phyloP scores from a whole-genome alignment of 2,329 filamentous ascomycete genomes.

The Didymella glomerata region DNA sequence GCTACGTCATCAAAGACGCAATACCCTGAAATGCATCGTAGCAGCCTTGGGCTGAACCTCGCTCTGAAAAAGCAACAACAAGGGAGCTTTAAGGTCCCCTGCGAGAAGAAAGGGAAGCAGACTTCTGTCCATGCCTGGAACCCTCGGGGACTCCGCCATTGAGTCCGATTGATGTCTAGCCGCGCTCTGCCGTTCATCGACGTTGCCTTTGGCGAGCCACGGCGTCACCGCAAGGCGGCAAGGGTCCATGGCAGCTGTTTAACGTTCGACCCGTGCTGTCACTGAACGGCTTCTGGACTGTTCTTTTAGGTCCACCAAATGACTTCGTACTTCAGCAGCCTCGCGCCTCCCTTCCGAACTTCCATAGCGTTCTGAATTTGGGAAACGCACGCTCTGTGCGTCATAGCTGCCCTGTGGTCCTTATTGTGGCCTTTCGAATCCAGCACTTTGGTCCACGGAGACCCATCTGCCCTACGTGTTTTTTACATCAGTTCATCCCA shows the following conservation, averaged over 20 bases:
- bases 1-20: conserved; percentile 30
- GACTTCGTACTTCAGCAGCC: conserved; percentile 6
- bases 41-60: not conserved
- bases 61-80: not conserved
- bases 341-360: not conserved
- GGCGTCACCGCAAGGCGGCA: conserved; percentile 11
- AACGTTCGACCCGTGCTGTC: conserved; percentile 13
- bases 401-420: conserved; percentile 7
- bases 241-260: not conserved
- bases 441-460: not conserved
- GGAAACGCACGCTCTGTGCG: conserved; percentile 6
- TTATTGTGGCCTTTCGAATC: conserved; percentile 1
- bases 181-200: not conserved
- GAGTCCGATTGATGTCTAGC: not conserved
- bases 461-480: not conserved
- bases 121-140: not conserved
- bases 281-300: conserved; percentile 19
- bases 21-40: conserved; percentile 10
- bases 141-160: conserved; percentile 10
- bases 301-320: conserved; percentile 12
- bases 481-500: not conserved
- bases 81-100: not conserved
- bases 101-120: not conserved
- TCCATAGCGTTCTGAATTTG: not conserved
- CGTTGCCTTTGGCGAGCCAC: conserved; percentile 4